These are phyloP conservation scores for Epipyxis sp. DNA, from an alignment of 108 stramenopile species.

Conservation along the genomic window DNA sequence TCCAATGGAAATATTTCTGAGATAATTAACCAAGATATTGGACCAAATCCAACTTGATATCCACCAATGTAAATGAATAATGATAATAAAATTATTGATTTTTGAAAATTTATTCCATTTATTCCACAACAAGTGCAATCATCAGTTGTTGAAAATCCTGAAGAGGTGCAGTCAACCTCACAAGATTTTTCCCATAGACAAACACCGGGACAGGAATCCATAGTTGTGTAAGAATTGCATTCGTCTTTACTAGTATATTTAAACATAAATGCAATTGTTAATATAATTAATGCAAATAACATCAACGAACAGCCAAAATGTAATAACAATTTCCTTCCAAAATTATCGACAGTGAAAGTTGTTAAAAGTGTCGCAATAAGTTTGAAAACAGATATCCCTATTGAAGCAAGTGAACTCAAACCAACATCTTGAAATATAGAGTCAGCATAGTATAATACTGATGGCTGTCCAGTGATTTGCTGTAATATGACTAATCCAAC, in stretches of 20 bases:
- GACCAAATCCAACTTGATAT: conserved; percentile 56
- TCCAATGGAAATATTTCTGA: conserved; percentile 51
- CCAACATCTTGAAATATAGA: conserved; percentile 67
- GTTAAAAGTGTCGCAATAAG: conserved; percentile 58
- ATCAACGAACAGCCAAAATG: conserved; percentile 54
- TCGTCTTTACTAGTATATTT: conserved; percentile 30
- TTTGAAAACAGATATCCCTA: conserved; percentile 66
- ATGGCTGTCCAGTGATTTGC: conserved; percentile 72
- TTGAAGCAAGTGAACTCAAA: conserved; percentile 51
- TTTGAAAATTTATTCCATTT: conserved; percentile 35
- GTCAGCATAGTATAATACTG: conserved; percentile 65
- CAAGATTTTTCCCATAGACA: neutral
- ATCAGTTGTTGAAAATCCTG: neutral
- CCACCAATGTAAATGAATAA: conserved; percentile 55
- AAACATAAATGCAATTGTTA: conserved; percentile 52
- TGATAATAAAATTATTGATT: conserved; percentile 33
- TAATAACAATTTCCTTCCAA: conserved; percentile 57
- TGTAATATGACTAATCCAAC: conserved; percentile 64
- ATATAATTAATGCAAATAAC: conserved; percentile 51
- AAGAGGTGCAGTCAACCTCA: neutral
- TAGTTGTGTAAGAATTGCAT: conserved; percentile 29
- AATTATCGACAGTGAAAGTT: conserved; percentile 55
- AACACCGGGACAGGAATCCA: neutral
- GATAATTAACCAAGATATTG: conserved; percentile 49
- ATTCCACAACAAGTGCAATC: conserved; percentile 31